These are phyloP conservation scores for Coniella lustricola DNA, from an alignment of 2,329 filamentous ascomycete species.

Conservation along the genomic window DNA sequence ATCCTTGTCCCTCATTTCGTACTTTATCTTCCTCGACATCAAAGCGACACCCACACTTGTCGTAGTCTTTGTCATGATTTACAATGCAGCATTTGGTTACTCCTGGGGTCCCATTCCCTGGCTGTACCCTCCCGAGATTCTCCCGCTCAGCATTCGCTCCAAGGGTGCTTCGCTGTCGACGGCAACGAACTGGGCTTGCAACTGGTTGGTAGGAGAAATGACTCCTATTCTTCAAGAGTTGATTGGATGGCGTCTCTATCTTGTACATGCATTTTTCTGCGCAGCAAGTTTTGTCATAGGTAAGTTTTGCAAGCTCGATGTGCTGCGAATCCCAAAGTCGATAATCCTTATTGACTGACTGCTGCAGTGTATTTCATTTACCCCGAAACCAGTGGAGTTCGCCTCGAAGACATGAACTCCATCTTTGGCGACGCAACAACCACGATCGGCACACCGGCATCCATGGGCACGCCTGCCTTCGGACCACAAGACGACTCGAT, in stretches of 20 bases:
- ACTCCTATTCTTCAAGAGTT: constrained; percentile 87
- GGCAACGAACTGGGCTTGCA: constrained; percentile 96
- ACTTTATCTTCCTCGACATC: constrained; percentile 88
- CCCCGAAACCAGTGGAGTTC: constrained; percentile 90
- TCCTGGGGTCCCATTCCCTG: constrained; percentile 95
- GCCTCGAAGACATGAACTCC: constrained; percentile 92
- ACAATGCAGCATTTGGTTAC: constrained; percentile 95
- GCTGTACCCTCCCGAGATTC: constrained; percentile 97
- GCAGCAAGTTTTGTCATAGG: constrained; percentile 91
- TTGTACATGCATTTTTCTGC: constrained; percentile 96
- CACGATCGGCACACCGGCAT: constrained; percentile 64
- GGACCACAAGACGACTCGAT: constrained; percentile 69
- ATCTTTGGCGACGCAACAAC: constrained; percentile 92
- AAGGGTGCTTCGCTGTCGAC: constrained; percentile 96
- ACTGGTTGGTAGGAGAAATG: constrained; percentile 93
- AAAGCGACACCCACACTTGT: constrained; percentile 72
- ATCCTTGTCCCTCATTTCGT: constrained; percentile 82
- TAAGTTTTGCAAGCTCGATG: constrained; percentile 45
- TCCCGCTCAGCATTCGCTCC: constrained; percentile 90
- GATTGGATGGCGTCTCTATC: constrained; percentile 90
- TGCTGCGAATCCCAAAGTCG: background rate
- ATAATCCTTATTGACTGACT: constrained; percentile 17
- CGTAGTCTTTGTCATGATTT: constrained; percentile 94
- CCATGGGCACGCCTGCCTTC: constrained; percentile 71
- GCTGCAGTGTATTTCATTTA: constrained; percentile 87